These are phyloP conservation scores for Backusella luteola DNA, from an alignment of 192 early-diverging fungal species.

Conservation along the genomic window DNA sequence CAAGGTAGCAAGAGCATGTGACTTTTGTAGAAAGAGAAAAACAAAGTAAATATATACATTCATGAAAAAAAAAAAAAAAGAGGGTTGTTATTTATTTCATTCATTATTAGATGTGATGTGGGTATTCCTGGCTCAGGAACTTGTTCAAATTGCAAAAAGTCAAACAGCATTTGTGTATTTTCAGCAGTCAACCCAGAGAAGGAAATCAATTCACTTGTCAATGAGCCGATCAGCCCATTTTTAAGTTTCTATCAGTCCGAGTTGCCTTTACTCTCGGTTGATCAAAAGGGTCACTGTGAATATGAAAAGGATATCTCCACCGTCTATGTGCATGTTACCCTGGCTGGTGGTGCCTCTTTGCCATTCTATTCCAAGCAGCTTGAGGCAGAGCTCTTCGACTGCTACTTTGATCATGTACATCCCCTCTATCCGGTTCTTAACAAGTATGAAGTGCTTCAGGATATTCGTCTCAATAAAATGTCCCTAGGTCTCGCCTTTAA, in stretches of 20 bases:
- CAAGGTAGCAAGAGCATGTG: slow-evolving; percentile 30
- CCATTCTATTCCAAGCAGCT: slow-evolving; percentile 9
- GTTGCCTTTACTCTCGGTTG: not conserved
- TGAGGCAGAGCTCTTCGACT: not conserved
- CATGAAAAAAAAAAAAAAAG: not conserved
- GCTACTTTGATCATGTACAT: slow-evolving; percentile 11
- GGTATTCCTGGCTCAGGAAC: slow-evolving; percentile 26
- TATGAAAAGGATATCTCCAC: slow-evolving; percentile 1
- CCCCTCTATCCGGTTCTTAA: slow-evolving; percentile 2
- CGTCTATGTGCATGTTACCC: not conserved
- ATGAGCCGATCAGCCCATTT: not conserved
- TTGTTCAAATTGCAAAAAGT: slow-evolving; percentile 17
- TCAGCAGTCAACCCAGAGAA: not conserved
- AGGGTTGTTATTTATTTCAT: not conserved
- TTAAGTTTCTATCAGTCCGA: not conserved
- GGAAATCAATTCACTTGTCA: not conserved
- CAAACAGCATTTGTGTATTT: slow-evolving; percentile 11
- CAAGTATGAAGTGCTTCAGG: slow-evolving; percentile 1
- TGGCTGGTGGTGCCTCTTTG: not conserved
- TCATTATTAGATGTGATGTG: slow-evolving; percentile 19
- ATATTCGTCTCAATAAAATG: not conserved
- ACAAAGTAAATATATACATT: slow-evolving; percentile 23
- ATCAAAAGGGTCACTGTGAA: not conserved
- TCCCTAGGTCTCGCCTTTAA: not conserved
- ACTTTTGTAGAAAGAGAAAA: slow-evolving; percentile 32